These are phyloP conservation scores for Hyphopichia wangnamkhiaoensis DNA, from an alignment of 1,139 yeast species.

Conservation along the genomic window DNA sequence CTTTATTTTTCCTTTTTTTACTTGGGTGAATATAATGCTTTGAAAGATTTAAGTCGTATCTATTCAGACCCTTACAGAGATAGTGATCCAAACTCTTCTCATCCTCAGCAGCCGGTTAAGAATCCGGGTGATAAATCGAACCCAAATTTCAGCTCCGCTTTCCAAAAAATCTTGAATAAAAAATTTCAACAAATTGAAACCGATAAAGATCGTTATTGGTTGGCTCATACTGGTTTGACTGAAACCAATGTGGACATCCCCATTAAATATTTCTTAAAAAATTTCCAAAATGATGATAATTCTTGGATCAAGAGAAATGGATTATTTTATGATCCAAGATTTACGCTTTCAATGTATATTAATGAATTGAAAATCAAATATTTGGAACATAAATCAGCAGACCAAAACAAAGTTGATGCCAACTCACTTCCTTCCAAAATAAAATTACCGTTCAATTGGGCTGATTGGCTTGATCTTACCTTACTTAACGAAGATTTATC, in stretches of 20 bases:
- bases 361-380: conserved; percentile 24
- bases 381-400: conserved; percentile 8
- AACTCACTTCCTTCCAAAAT: conserved; percentile 18
- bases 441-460: conserved; percentile 31
- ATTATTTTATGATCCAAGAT: conserved; percentile 40
- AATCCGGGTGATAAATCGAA: conserved; percentile 2
- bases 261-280: conserved; percentile 14
- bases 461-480: conserved; percentile 31
- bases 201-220: conserved; percentile 20
- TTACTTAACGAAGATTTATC: conserved; percentile 19
- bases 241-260: conserved; percentile 13
- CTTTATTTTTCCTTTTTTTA: conserved; percentile 3
- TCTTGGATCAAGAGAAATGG: conserved; percentile 20
- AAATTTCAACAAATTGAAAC: conserved; percentile 15
- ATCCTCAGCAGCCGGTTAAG: conserved; percentile 8
- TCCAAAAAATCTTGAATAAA: conserved; percentile 10
- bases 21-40: conserved; percentile 2
- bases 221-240: conserved; percentile 23
- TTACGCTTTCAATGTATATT: conserved; percentile 37
- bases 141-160: conserved; percentile 3
- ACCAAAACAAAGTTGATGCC: conserved; percentile 7
- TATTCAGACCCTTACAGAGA: conserved; percentile 1
- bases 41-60: conserved; percentile 1
- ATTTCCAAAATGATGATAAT: conserved; percentile 14
- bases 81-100: conserved; percentile 5